Base-by-base conservation (phyloP, 352 stramenopile species). In the Phytopythium cucurbitacearum region DNA sequence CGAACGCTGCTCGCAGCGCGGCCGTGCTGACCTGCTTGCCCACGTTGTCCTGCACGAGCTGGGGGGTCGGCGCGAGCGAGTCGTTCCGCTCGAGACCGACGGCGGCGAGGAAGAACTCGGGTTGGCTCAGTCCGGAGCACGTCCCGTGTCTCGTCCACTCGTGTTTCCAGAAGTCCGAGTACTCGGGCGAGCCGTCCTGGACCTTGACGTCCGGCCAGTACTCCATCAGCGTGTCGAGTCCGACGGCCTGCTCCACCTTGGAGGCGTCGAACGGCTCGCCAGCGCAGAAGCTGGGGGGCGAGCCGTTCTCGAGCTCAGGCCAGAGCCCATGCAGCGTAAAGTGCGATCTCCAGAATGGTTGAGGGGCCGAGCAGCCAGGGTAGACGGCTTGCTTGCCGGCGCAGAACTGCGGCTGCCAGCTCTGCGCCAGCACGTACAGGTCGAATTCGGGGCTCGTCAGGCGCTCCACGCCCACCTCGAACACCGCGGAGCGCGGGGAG, bases 91-190 rank as follows among this genome's bases (percentile, higher is more conserved):
- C 70, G 59, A 95, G 71, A 38, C 85, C 67, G n/a, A 97, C 65
- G 11, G 88, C 88, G 28, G 73, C 44, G 34, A 63, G 59, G 67
- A 97, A 97, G 70, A 96, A 97, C 36, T 73, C 69, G 38, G 85
- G 57, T 65, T 97, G 83, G 16, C 64, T 54, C 5, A 98, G 71
- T 0, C 88, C 88, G 9, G 86, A 94, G 73, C 93, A 98, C 44
- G 93, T 97, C 34, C 93, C 93, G 60, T 98, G 93, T 48, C 94
- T 92, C 16, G 64, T 86, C 93, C 93, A 98, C 64, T 98, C 93
- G 64, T 98, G 93, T 53, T 84, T 74, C 91, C 91, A 98, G 57
- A 98, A 98, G 38, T 87, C 72, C 21, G 64, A 68, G 71, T 87
- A 95, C 64, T 75, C 49, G 1, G 67, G 64, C 11, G 73, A 82